Base-by-base conservation (phyloP, 2,329 filamentous ascomycete species). In the Hirsutella thompsonii region DNA sequence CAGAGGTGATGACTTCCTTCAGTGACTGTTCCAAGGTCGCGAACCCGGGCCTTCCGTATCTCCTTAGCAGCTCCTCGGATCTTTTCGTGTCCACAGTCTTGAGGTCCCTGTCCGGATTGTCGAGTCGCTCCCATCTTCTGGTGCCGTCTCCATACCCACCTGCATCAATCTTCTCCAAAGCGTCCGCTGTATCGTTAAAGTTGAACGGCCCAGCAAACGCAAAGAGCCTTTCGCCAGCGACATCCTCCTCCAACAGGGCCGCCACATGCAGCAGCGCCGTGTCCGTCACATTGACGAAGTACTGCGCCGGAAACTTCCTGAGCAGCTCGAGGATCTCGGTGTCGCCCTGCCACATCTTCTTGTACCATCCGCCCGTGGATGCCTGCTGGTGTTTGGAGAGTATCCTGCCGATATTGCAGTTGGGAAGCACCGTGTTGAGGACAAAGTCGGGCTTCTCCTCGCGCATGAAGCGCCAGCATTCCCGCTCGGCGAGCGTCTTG, bases 391-490 rank as follows among this genome's bases (percentile, higher is more conserved):
- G 13, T 13, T 14, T 8, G 16, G 21, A 36, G 4, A 40, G 18
- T 32, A 40, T 36, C 5, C 13, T 19, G 8, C 39, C 39, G 8
- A 40, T 29, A 23, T 19, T 36, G 36, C 30, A 41, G 32, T 51
- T 48, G 0, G 55, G 53, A 10, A 56, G 37, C 0, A 59, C 47
- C 26, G 48, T n/a, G 41, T 56, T 56, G 8, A 49, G 39, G 1
- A 47, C 45, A 29, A 55, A 57, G 3, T 19, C 32, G 1, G 52
- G 55, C 21, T 56, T 56, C n/a, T 55, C 40, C 37, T 62, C 53
- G 20, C 56, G 44, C 4, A 56, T 42, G 30, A 57, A 66, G 26
- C 58, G 53, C 61, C 61, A 64, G 10, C 57, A 37, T 2, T 50
- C 55, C 38, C 52, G 47, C 46, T 66, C 62, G 1, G 47, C 50